phyloP scores from a whole-genome alignment of 768 basidiomycete genomes.

The Pleurotus cornucopiae region DNA sequence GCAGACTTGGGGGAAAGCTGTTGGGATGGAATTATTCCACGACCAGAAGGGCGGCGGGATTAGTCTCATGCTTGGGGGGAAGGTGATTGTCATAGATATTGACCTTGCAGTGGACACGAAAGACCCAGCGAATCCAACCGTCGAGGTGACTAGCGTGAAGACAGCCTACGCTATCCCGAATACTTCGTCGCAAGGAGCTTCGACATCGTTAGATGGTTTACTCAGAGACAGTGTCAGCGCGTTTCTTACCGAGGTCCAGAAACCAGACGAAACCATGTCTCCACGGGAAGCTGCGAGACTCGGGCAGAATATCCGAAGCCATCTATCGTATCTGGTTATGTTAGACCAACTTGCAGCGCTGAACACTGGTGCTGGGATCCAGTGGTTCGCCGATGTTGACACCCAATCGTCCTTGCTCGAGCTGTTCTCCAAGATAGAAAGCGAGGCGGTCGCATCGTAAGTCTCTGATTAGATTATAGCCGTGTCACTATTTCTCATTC shows the following conservation, averaged over 20 bases:
- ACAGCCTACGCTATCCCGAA: slow-evolving; percentile 66
- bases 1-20: slow-evolving; percentile 56
- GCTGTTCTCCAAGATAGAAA: slow-evolving; percentile 49
- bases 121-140: slow-evolving; percentile 28
- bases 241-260: slow-evolving; percentile 61
- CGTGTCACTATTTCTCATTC: not conserved
- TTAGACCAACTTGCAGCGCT: slow-evolving; percentile 63
- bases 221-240: slow-evolving; percentile 49
- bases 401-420: slow-evolving; percentile 45
- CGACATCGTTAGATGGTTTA: slow-evolving; percentile 60
- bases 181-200: slow-evolving; percentile 41
- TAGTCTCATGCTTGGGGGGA: slow-evolving; percentile 67
- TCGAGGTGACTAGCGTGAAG: slow-evolving; percentile 57
- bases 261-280: slow-evolving; percentile 44
- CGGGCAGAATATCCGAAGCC: slow-evolving; percentile 44
- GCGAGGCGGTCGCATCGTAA: slow-evolving; percentile 48
- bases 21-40: slow-evolving; percentile 73
- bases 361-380: slow-evolving; percentile 57
- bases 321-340: slow-evolving; percentile 67
- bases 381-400: slow-evolving; percentile 74
- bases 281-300: slow-evolving; percentile 47
- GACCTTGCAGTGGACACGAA: slow-evolving; percentile 50
- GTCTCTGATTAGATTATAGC: slow-evolving; percentile 16
- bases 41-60: slow-evolving; percentile 52
- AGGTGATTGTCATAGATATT: slow-evolving; percentile 77